A percentile compares a stretch with the other conserved stretches of the same genome.
phyloP scores from a whole-genome alignment of 2,329 filamentous ascomycete species.

The Clonostachys rhizophaga region DNA sequence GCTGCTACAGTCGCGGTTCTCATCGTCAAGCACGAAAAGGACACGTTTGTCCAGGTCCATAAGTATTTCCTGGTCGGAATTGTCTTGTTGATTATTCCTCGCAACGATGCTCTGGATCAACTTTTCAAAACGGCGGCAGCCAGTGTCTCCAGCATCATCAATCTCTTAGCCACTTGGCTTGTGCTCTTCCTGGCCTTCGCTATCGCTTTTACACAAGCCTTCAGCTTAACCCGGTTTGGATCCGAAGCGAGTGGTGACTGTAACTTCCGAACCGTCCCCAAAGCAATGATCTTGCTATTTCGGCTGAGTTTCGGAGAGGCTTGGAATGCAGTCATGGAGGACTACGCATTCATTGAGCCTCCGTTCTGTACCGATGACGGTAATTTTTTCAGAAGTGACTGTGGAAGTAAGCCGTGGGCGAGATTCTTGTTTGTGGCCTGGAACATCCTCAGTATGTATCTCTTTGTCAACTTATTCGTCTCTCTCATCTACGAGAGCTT shows the following conservation, averaged over 20 bases:
- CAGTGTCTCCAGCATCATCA: constrained; percentile 84
- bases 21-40: constrained; percentile 39
- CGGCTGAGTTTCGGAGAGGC: constrained; percentile 90
- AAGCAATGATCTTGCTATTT: constrained; percentile 89
- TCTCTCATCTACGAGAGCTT: constrained; percentile 99
- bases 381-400: constrained; percentile 84
- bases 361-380: constrained; percentile 72
- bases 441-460: constrained; percentile 99
- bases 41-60: constrained; percentile 71
- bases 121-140: constrained; percentile 98
- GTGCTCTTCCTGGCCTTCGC: constrained; percentile 95
- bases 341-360: constrained; percentile 75
- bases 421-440: constrained; percentile 86
- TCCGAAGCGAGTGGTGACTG: constrained; percentile 67
- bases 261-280: constrained; percentile 92
- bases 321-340: constrained; percentile 97
- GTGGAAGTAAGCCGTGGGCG: constrained; percentile 86
- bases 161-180: constrained; percentile 93
- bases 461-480: constrained; percentile 97
- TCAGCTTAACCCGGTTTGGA: constrained; percentile 89
- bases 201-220: constrained; percentile 92
- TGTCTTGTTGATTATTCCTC: constrained; percentile 83
- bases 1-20: constrained; percentile 73
- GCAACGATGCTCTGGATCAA: constrained; percentile 95
- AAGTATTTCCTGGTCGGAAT: constrained; percentile 93